Conservation (phyloP, 768 basidiomycete species). For the Serpula lacrymans region DNA sequence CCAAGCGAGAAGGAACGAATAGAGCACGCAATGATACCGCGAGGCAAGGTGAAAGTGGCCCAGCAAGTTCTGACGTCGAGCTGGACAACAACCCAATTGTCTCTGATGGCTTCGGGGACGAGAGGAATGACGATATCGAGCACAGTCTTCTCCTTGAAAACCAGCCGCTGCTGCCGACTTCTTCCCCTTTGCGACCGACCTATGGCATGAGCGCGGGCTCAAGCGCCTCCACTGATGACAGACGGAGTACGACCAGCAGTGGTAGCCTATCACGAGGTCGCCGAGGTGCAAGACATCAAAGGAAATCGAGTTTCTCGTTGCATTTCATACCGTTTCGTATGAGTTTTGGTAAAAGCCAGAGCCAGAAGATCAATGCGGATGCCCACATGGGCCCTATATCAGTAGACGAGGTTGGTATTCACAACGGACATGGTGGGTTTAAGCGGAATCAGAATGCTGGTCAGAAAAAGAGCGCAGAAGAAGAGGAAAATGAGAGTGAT, state of each 20-base stretch:
- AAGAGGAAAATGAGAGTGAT: constrained; percentile 54
- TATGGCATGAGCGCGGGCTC: constrained; percentile 17
- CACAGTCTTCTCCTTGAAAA: constrained; percentile 15
- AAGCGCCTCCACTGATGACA: constrained; percentile 17
- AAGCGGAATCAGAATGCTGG: constrained; percentile 15
- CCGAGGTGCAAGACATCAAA: constrained; percentile 10
- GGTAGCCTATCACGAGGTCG: constrained; percentile 13
- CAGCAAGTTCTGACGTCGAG: neutral
- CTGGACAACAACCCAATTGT: neutral
- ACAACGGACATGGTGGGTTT: no score
- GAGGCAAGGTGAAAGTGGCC: neutral
- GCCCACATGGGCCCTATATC: constrained; percentile 21
- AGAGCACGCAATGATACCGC: neutral
- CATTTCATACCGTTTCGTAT: constrained; percentile 32
- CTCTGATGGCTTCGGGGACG: constrained; percentile 1
- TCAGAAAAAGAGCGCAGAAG: constrained; percentile 17
- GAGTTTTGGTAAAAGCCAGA: constrained; percentile 8
- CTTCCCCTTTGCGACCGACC: constrained; percentile 12
- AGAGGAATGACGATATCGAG: constrained; percentile 4
- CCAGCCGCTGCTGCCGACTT: constrained; percentile 25
- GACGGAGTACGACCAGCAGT: constrained; percentile 26
- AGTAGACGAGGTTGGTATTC: constrained; percentile 41
- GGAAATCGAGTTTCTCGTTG: constrained; percentile 30
- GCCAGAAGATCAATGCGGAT: constrained; percentile 6
- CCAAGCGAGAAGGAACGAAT: constrained; percentile 10